Base-by-base conservation (phyloP, 2,329 filamentous ascomycete species). In the Fusarium avenaceum region DNA sequence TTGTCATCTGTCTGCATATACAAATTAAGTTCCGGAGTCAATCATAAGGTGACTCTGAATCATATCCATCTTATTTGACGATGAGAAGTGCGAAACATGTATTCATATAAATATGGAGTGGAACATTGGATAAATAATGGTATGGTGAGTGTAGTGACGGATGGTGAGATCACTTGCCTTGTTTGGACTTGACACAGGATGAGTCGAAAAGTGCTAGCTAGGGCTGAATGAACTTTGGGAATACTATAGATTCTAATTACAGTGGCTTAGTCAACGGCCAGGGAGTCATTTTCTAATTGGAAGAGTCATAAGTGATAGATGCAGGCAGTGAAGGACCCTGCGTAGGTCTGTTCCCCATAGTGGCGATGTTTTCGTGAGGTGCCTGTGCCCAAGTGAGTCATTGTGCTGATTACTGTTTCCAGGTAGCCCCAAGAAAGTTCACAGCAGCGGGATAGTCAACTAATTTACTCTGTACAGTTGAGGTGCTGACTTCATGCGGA, bases 171-270 rank as follows among this genome's bases (percentile, higher is more conserved):
- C 53, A 64, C 52, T 63, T 72, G 42, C 70, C 65, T 46, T 43
- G 62, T 71, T 64, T 55, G 70, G 60, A 50, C 45, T 53, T 38
- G 53, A 69, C 44, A 53, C 56, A 51, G 45, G 40, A 72, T 72
- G 70, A 72, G 70, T 72, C 70, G 67, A 72, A 71, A 61, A 13
- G 40, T 24, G 43, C 43, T 11, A 55, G 28, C 32, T 47, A 53
- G 43, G 50, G 54, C 51, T 63, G 53, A 40, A 50, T 40, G 43
- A 50, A 46, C 19, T 20, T 20, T 15, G 17, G 33, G 15, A 15
- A 50, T 30, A 24, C 7, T 24, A 7, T 24, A 24, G 24, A 24
- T 24, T 24, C 24, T 7, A 24, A 7, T 24, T 24, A 24, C 24
- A 24, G 24, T 28, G 9, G 20, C 47, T 38, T 14, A 38, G 49